These are phyloP conservation scores for Cutaneotrichosporon cutaneum DNA, from an alignment of 1,284 basidiomycete species.

Conservation along the genomic window DNA sequence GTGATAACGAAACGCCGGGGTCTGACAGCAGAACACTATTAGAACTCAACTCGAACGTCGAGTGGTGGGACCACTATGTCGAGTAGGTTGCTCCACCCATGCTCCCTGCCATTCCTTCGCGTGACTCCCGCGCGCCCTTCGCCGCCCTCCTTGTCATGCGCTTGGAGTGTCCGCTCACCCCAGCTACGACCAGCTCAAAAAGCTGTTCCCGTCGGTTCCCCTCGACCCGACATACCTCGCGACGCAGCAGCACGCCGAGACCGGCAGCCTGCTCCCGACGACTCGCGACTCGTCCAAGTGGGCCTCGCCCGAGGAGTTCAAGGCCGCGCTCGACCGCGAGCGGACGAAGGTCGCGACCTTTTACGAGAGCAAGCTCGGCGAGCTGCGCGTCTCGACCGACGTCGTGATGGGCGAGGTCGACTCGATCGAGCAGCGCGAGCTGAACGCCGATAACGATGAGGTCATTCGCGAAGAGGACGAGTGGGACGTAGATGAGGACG, in stretches of 20 bases:
- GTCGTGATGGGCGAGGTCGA: conserved; percentile 67
- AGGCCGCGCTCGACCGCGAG: conserved; percentile 76
- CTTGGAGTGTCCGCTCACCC: neutral
- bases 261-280: conserved; percentile 47
- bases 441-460: conserved; percentile 53
- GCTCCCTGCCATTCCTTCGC: neutral
- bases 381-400: conserved; percentile 65
- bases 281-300: conserved; percentile 53
- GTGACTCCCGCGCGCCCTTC: neutral
- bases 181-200: conserved; percentile 84
- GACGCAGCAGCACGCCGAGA: conserved; percentile 67
- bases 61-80: conserved; percentile 94
- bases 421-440: conserved; percentile 65
- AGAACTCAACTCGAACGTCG: conserved; percentile 89
- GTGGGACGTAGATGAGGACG: conserved; percentile 58
- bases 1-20: conserved; percentile 17
- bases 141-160: neutral
- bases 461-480: conserved; percentile 58
- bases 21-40: conserved; percentile 62
- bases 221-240: conserved; percentile 48
- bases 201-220: conserved; percentile 57
- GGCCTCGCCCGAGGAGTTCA: conserved; percentile 62
- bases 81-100: conserved; percentile 40
- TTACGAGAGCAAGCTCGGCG: conserved; percentile 73
- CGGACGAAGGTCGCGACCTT: conserved; percentile 78